Evolutionary conservation across 129 eudicot species (phyloP).

Genomic region (Daucus carota): DH1_v3.0 NC_030381.2:15593001-15593500

Average conservation of each 20-base stretch:
- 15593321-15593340: not conserved
- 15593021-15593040: slow-evolving; percentile 9
- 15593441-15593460: not conserved
- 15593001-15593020: slow-evolving; percentile 97
- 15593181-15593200: slow-evolving; percentile 97
- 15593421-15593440: not conserved
- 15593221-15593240: slow-evolving; percentile 87
- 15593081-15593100: slow-evolving; percentile 70
- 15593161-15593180: slow-evolving; percentile 89
- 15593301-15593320: slow-evolving; percentile 16
- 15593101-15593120: slow-evolving; percentile 82
- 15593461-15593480: not conserved
- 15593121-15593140: slow-evolving; percentile 92
- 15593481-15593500: not conserved
- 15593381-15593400: not conserved
- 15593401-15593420: not conserved
- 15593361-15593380: not conserved
- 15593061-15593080: not conserved
- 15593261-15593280: slow-evolving; percentile 55
- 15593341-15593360: not conserved
- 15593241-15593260: slow-evolving; percentile 85
- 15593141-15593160: slow-evolving; percentile 91
- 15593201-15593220: slow-evolving; percentile 92
- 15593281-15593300: slow-evolving; percentile 65
- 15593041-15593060: slow-evolving; percentile 6